Evolutionary conservation across 352 stramenopile species (phyloP).

Genomic region (Globisporangium camurandrum): DNA sequence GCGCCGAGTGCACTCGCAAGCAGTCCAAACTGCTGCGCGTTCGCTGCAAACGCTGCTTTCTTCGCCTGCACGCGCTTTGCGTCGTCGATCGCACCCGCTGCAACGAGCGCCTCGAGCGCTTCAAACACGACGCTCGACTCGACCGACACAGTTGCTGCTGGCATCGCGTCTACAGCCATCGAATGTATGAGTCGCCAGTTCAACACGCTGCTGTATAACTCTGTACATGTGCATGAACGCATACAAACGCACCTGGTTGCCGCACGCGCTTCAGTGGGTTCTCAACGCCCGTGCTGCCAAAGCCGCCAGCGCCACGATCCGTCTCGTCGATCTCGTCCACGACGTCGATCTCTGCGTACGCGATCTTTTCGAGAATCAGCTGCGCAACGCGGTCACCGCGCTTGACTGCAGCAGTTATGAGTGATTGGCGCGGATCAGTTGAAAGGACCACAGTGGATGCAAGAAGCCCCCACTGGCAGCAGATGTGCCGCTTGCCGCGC

Average conservation of each 20-base stretch:
- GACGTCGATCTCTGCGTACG: constrained; percentile 86
- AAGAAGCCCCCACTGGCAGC: too few species aligned
- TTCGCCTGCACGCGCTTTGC: constrained; percentile 45
- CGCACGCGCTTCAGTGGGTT: constrained; percentile 47
- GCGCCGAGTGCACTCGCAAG: constrained; percentile 39
- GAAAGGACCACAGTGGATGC: background rate
- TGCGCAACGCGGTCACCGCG: constrained; percentile 96
- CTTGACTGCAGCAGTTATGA: constrained; percentile 55
- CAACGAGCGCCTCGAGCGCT: constrained; percentile 41
- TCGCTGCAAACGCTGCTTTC: constrained; percentile 42
- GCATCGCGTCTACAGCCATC: background rate
- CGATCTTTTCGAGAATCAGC: constrained; percentile 96
- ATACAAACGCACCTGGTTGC: constrained; percentile 1
- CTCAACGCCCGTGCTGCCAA: constrained; percentile 92
- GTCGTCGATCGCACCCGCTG: constrained; percentile 38
- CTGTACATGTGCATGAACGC: background rate
- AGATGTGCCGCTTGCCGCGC: background rate
- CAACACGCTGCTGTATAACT: background rate
- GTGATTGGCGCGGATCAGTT: background rate
- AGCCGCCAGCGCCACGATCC: constrained; percentile 90
- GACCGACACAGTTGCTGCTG: constrained; percentile 2
- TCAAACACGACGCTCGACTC: constrained; percentile 19
- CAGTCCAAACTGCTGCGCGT: constrained; percentile 46
- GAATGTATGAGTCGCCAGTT: background rate
- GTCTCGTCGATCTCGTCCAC: constrained; percentile 95